Conservation (phyloP, 2,329 filamentous ascomycete species). For the Trichoderma citrinoviride region DNA sequence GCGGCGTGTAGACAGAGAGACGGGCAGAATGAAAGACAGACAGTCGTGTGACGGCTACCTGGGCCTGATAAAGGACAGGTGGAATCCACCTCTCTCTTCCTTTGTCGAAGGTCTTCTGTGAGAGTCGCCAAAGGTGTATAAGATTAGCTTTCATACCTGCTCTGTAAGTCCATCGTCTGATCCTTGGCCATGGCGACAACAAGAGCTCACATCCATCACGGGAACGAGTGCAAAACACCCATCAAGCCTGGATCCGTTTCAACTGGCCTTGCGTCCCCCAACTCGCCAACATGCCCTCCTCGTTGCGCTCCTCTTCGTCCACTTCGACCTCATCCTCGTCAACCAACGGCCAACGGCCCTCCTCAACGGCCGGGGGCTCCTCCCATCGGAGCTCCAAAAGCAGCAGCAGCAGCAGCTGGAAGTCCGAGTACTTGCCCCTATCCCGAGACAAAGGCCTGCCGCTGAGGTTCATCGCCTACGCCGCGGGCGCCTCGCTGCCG, state of each 20-base stretch:
- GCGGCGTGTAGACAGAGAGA: background rate
- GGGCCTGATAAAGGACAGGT: background rate
- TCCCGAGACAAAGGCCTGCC: background rate
- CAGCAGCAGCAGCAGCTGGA: background rate
- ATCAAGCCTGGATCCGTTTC: background rate
- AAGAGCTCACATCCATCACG: background rate
- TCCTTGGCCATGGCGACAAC: background rate
- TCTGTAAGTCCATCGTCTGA: no score
- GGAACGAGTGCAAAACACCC: background rate
- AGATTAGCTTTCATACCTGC: no score
- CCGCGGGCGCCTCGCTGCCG: background rate
- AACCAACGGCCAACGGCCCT: background rate
- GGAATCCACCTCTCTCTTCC: no score
- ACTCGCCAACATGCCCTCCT: background rate
- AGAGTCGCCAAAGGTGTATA: background rate
- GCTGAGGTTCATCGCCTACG: constrained; percentile 5
- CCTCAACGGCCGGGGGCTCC: background rate
- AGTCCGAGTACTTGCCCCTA: background rate
- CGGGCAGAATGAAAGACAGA: background rate
- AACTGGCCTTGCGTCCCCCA: background rate
- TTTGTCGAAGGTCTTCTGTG: background rate
- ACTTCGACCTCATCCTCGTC: background rate
- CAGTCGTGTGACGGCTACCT: background rate
- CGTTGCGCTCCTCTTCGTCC: background rate
- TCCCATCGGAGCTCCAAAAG: background rate